A percentile compares a stretch with the other conserved stretches of the same genome.
Evolutionary conservation across 2,329 filamentous ascomycete species (phyloP).

Genomic region (Trichoderma sp.): DNA sequence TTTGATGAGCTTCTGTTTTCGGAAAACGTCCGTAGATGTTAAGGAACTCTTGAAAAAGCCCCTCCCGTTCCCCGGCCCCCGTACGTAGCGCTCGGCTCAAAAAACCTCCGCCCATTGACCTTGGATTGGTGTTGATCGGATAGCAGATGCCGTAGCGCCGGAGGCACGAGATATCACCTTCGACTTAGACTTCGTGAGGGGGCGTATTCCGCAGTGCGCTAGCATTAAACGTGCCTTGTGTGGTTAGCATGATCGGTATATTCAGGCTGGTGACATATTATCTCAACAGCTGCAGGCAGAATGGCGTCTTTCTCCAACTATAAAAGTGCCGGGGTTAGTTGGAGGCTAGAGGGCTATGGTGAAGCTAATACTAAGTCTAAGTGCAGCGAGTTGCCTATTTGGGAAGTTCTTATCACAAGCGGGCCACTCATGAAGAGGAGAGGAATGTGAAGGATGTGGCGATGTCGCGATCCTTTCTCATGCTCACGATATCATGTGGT

Average conservation of each 20-base stretch:
- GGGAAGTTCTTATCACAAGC: neutral
- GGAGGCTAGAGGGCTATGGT: neutral
- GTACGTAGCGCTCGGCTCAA: neutral
- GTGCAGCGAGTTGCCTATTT: neutral
- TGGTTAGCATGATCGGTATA: neutral
- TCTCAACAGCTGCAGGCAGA: neutral
- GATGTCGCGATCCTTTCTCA: neutral
- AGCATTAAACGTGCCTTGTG: neutral
- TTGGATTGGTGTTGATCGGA: neutral
- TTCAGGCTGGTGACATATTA: neutral
- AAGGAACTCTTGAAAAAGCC: neutral
- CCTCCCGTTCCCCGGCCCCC: neutral
- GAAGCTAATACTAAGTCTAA: neutral
- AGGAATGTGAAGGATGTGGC: neutral
- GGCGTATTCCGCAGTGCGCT: neutral
- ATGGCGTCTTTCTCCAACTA: neutral
- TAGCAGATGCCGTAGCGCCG: neutral
- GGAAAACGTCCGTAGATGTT: neutral
- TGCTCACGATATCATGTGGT: neutral
- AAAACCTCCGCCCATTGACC: neutral
- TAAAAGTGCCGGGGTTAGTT: neutral
- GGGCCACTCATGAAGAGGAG: neutral
- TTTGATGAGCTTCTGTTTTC: neutral
- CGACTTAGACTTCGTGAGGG: neutral
- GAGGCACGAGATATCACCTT: neutral